Base-by-base conservation (phyloP, 495 filamentous ascomycete genomes). In the Stereocaulon alpinum region DNA sequence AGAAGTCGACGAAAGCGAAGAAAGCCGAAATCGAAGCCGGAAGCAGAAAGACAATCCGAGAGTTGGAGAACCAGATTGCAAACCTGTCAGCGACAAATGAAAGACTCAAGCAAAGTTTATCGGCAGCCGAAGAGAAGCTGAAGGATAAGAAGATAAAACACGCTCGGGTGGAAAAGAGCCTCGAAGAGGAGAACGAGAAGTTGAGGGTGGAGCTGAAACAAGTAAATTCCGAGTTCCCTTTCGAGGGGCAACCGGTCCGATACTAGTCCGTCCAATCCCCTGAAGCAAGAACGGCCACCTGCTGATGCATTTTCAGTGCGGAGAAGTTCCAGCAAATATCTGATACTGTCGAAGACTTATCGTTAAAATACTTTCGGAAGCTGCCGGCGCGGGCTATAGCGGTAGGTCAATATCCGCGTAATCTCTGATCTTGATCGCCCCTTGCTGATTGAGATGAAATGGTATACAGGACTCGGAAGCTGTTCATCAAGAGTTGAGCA, bases 21-120 rank as follows among this genome's bases (percentile, higher is more conserved):
- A 62, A 44, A 50, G 60, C 60, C 48, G 60, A 62, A 58, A 51
- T 62, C 41, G 53, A 62, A 52, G 60, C 43, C 40, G 60, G 11
- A 44, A 58, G 32, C 32, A 61, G 55, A 55, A 18, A 61, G 22
- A 55, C 32, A 45, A 29, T 37, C 27, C 34, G 20, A 40, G 40
- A 44, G n/a, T 55, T 61, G 34, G 30, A 55, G 58, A 45, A 61
- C 0, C 1, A 61, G 27, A 20, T 42, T 20, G 9, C n/a, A 48
- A 48, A 45, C 3, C 22, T 61, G 22, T 61, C 50, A 41, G 40
- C 58, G 20, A 40, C 27, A 24, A 55, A 48, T 61, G 10, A 34
- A 40, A 27, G 47, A 0, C 50, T 61, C 10, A 24, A 62, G 45
- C 60, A 62, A 58, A 18, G 42, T 40, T 50, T 40, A 48, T 58